Conservation (phyloP, 352 stramenopile species). For the Phytophthora foliorum region DNA sequence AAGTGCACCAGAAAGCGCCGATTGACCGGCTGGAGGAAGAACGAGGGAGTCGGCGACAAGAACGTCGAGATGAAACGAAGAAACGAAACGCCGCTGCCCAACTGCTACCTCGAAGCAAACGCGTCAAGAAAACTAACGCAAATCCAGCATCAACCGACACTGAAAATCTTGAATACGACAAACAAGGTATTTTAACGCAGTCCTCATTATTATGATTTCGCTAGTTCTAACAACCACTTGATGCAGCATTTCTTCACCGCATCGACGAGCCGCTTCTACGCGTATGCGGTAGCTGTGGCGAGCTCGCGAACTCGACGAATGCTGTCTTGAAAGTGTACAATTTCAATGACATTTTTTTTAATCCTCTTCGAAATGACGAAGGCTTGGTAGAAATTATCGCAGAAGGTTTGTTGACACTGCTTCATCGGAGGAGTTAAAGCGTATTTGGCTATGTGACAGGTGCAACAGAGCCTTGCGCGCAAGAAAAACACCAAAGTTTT, state of each 20-base stretch:
- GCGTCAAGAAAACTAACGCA: background rate
- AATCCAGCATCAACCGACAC: too few relatives aligned
- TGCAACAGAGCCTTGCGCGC: background rate
- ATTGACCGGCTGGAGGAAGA: background rate
- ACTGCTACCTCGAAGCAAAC: background rate
- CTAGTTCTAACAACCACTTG: background rate
- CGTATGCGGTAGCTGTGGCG: background rate
- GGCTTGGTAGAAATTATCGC: background rate
- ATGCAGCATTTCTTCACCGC: background rate
- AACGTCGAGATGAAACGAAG: too few relatives aligned
- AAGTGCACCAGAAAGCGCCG: background rate
- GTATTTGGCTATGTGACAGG: background rate
- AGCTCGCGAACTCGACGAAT: background rate
- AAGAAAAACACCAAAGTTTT: too few relatives aligned
- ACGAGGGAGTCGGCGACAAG: background rate
- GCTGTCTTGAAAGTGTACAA: background rate
- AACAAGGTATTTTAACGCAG: background rate
- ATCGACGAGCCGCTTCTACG: slow-evolving; percentile 1
- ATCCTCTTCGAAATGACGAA: background rate
- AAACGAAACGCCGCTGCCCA: background rate
- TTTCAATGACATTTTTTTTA: background rate
- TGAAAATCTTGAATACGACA: background rate
- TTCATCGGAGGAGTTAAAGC: background rate
- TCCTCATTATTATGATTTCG: background rate
- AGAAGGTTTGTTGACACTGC: background rate